Conservation (phyloP, 768 basidiomycete species). For the Butyriboletus loyo region DNA sequence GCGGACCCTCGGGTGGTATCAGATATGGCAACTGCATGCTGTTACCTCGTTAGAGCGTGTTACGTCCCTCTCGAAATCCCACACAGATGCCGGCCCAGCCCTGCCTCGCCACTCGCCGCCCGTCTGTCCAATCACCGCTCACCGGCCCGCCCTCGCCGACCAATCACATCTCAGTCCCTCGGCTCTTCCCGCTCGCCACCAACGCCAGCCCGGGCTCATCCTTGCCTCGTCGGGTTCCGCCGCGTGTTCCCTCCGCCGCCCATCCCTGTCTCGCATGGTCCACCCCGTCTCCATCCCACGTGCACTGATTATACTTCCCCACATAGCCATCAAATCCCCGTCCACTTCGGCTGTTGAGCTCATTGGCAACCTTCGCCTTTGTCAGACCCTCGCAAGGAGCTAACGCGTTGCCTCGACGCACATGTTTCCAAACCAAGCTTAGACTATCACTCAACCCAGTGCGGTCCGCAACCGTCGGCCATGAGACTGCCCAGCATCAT, state of each 20-base stretch:
- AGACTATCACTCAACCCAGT: not conserved
- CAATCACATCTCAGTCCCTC: constrained; percentile 8
- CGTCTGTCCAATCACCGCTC: not conserved
- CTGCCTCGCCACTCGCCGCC: constrained; percentile 26
- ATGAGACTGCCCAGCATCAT: not conserved
- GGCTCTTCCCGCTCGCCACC: constrained; percentile 16
- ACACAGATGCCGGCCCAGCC: constrained; percentile 25
- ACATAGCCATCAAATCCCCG: not conserved
- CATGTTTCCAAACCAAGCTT: not conserved
- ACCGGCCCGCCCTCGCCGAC: constrained; percentile 16
- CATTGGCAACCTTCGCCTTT: not conserved
- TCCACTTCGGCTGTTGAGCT: constrained; percentile 4
- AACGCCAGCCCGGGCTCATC: not conserved
- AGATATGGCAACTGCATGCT: constrained; percentile 22
- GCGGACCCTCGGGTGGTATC: constrained; percentile 32
- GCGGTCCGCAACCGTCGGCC: not conserved
- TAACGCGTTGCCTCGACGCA: not conserved
- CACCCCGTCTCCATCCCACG: not conserved
- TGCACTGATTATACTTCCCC: not conserved
- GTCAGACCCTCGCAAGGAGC: not conserved
- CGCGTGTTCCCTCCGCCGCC: constrained; percentile 11
- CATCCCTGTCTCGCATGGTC: no score
- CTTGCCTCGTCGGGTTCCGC: constrained; percentile 13
- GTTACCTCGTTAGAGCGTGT: constrained; percentile 24
- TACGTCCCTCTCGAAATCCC: constrained; percentile 18